Evolutionary conservation across 2,329 filamentous ascomycete genomes (phyloP), one percentile per base, ranked within the genome.

Genomic region (Tolypocladium amazonense): DNA sequence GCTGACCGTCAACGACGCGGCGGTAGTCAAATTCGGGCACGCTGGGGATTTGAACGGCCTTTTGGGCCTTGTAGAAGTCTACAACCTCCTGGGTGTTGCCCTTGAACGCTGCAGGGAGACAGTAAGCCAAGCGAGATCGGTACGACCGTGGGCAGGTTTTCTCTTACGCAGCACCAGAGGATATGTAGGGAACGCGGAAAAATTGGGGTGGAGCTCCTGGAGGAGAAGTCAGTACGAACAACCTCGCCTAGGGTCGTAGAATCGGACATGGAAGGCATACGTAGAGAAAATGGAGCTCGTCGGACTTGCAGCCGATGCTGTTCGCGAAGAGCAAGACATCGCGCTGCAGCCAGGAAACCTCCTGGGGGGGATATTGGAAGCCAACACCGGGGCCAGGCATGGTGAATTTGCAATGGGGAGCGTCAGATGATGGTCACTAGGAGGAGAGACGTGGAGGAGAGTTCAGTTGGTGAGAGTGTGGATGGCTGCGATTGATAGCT

Each of bases 261-360:
- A 8, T 7, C 20, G 6, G 20, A 38, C 27, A 35, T 25, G 6
- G 20, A 38, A 35, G n/a, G 20, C 61, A 56, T 80, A 94, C 91
- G 69, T 92, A 97, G 76, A 96, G 86, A 72, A 93, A 96, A 72
- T 96, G 91, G 69, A 96, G 84, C 79, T 97, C 92, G 67, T 96
- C 87, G n/a, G 82, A 81, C 15, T 85, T 93, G 70, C 82, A 87
- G 60, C 92, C 92, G 72, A 97, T 93, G 76, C 88, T 93, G 75
- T 88, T 88, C 67, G 92, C 92, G 73, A 97, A 97, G 62, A 97
- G 86, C 62, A 97, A 81, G 41, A 87, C 85, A 79, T 97, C 92
- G 65, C 92, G 86, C 82, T 92, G 92, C 68, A 90, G 75, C 92
- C 92, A 97, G 67, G 87, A 83, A 14, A 96, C 90, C 70, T 88